Percentiles rank a stretch among this genome's conserved stretches.
Evolutionary conservation across 805 yeast species (phyloP).

Genomic region (Kuraishia hungarica): DNA sequence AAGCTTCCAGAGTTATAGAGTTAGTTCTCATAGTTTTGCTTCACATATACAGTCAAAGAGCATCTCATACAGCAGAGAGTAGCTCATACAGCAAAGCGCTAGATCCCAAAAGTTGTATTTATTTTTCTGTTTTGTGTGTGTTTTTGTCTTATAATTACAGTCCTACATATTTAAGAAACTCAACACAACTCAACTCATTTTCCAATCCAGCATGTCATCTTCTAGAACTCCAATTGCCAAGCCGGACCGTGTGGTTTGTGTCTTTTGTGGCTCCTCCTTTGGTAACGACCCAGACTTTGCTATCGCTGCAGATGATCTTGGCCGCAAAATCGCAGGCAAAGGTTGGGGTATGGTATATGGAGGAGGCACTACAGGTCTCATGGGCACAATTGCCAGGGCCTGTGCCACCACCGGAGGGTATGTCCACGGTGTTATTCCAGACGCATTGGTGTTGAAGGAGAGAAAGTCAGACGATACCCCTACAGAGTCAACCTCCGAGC

Average conservation of each 20-base stretch:
- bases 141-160: no score
- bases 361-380: constrained; percentile 81
- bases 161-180: background rate
- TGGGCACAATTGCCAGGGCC: constrained; percentile 69
- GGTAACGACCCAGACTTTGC: constrained; percentile 49
- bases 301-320: constrained; percentile 50
- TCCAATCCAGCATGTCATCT: no score
- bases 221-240: background rate
- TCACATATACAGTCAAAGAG: no score
- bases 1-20: no score
- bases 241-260: constrained; percentile 51
- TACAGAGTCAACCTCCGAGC: background rate
- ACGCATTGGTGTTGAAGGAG: constrained; percentile 69
- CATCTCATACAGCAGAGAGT: no score
- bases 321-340: constrained; percentile 43
- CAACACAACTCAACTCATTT: background rate
- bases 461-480: constrained; percentile 33
- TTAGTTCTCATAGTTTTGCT: no score
- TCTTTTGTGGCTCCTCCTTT: constrained; percentile 78
- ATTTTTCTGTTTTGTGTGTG: no score
- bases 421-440: constrained; percentile 85
- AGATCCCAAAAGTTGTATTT: no score
- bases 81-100: no score
- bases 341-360: constrained; percentile 81
- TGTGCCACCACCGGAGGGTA: constrained; percentile 50